Evolutionary conservation across 495 filamentous ascomycete genomes (phyloP), one percentile per base, ranked within the genome.

Genomic region (Penicillium argentinense): DNA sequence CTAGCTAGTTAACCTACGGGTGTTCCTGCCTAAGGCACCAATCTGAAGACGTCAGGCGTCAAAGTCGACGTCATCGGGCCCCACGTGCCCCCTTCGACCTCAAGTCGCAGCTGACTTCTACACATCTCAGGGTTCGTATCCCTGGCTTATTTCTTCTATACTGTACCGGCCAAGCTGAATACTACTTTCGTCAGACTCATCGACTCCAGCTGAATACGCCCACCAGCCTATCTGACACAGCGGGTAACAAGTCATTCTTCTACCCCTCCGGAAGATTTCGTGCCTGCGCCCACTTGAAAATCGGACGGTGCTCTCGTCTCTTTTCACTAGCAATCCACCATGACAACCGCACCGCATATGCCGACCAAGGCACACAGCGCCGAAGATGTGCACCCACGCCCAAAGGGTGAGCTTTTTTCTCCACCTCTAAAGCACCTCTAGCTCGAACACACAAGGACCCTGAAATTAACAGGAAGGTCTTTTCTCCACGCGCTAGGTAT

Each of bases 321-420:
- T 49, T 9, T 34, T 18, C 25, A 38, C 47, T 17, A 33, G 22
- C 34, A 9, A 50, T 36, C 39, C 54, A 56, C 26, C n/a, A 67
- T 67, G 63, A 63, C 63, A 22, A 59, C 56, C 43, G 59, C 59
- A 56, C 61, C 60, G 42, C 55, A 61, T 46, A 59, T 63, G 53
- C 60, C 63, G 18, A 41, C 52, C 11, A 71, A 69, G 58, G 58
- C 60, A 43, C 62, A 72, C 46, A 64, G 62, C 46, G 51, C 54
- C 36, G 70, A 73, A 11, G 54, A 69, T 40, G 52, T 63, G 42
- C 56, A 74, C 51, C 83, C 84, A 69, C 83, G 88, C 47, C 90
- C 91, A 24, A 91, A 82, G 73, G 89, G 91, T 89, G 75, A 59
- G 71, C 40, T 29, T 5, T 29, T 16, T 29, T 18, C 21, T n/a